Percentiles rank a stretch among this genome's conserved stretches.
phyloP scores from a whole-genome alignment of 805 yeast species.

The Spathaspora hagerdaliae region DNA sequence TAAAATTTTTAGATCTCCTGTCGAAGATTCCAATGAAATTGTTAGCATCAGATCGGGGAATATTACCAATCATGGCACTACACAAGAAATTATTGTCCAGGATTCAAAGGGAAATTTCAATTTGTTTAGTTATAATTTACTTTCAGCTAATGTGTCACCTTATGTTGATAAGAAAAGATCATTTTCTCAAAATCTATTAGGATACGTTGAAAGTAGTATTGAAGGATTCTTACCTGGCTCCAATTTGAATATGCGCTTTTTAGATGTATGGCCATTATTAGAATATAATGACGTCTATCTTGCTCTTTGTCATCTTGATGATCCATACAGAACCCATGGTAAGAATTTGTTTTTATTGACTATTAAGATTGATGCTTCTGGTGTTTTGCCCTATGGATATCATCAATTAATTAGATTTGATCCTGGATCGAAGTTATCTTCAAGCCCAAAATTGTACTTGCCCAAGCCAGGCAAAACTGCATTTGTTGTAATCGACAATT shows the following conservation, averaged over 20 bases:
- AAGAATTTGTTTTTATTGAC: conserved; percentile 49
- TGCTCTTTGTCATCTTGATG: conserved; percentile 27
- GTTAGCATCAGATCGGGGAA: conserved; percentile 56
- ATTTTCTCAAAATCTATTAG: conserved; percentile 28
- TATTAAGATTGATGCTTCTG: conserved; percentile 46
- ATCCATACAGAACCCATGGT: conserved; percentile 10
- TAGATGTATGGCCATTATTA: conserved; percentile 55
- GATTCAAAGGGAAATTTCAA: conserved; percentile 44
- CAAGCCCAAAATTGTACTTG: conserved; percentile 47
- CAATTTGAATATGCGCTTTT: conserved; percentile 45
- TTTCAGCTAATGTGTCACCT: conserved; percentile 26
- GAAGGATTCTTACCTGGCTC: conserved; percentile 47
- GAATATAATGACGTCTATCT: conserved; percentile 37
- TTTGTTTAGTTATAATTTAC: conserved; percentile 21
- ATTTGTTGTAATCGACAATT: conserved; percentile 53
- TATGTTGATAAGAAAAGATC: conserved; percentile 22
- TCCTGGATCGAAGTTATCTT: conserved; percentile 4
- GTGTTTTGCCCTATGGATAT: conserved; percentile 56
- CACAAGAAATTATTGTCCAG: conserved; percentile 37
- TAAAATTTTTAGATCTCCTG: conserved; percentile 1
- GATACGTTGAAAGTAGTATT: conserved; percentile 24
- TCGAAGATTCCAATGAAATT: conserved; percentile 37
- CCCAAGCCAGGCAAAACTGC: conserved; percentile 61
- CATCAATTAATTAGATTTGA: conserved; percentile 54
- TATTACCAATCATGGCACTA: conserved; percentile 45